These are phyloP conservation scores for Sambucus nigra DNA, from an alignment of 129 eudicot genomes.

Conservation along the genomic window DNA sequence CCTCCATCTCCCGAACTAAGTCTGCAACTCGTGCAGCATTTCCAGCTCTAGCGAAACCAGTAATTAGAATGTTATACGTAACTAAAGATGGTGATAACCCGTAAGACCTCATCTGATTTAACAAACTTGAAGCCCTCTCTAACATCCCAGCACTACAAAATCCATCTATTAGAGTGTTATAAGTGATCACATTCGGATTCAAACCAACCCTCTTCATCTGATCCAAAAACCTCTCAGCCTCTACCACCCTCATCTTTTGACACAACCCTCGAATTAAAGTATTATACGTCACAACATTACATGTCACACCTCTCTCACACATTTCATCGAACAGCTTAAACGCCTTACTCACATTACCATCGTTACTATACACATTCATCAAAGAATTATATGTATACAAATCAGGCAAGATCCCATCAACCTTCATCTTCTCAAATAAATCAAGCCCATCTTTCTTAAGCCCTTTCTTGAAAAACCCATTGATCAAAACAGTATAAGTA, in stretches of 20 bases:
- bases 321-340: conserved; percentile 36
- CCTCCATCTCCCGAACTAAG: conserved; percentile 47
- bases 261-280: conserved; percentile 34
- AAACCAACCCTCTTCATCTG: conserved; percentile 31
- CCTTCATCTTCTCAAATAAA: conserved; percentile 47
- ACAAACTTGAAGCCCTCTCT: conserved; percentile 26
- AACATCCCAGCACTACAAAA: conserved; percentile 27
- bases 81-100: conserved; percentile 37
- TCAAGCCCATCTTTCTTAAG: conserved; percentile 39
- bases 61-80: conserved; percentile 33
- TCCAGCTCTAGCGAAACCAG: conserved; percentile 37
- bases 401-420: conserved; percentile 32
- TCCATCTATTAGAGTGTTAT: conserved; percentile 39
- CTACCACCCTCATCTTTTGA: conserved; percentile 14
- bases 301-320: conserved; percentile 30
- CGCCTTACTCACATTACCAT: conserved; percentile 26
- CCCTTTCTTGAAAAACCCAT: conserved; percentile 44
- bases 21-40: conserved; percentile 17
- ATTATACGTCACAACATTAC: conserved; percentile 45
- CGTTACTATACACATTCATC: conserved; percentile 24
- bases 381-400: conserved; percentile 31
- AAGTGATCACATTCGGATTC: conserved; percentile 35
- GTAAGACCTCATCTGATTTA: conserved; percentile 22
- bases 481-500: conserved; percentile 44
- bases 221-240: conserved; percentile 28